These are phyloP conservation scores for Kwoniella shivajii DNA, from an alignment of 1,284 basidiomycete species.

Conservation along the genomic window DNA sequence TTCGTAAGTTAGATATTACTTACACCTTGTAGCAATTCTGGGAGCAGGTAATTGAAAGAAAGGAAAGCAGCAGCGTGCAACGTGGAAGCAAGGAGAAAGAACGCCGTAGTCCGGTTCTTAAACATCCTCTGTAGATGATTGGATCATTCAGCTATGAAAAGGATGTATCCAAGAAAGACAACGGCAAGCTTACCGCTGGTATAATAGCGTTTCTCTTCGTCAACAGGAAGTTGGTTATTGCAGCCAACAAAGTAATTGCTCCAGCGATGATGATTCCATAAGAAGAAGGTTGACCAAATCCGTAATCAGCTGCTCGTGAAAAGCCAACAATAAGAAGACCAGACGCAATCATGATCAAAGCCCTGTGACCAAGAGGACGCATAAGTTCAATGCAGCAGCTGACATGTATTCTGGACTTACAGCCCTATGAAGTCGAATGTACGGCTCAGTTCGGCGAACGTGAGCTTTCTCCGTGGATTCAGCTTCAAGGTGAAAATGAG, in stretches of 20 bases:
- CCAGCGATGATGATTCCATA: slow-evolving; percentile 76
- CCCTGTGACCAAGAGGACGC: slow-evolving; percentile 8
- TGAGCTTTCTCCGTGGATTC: slow-evolving; percentile 56
- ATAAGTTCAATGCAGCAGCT: not conserved
- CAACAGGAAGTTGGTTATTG: slow-evolving; percentile 66
- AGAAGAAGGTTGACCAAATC: slow-evolving; percentile 58
- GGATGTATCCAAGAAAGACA: not conserved
- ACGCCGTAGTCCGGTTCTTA: slow-evolving; percentile 45
- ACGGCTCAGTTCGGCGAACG: slow-evolving; percentile 27
- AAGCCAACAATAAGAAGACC: slow-evolving; percentile 78
- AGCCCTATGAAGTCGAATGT: slow-evolving; percentile 52
- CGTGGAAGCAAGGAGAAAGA: slow-evolving; percentile 41
- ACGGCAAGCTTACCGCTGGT: slow-evolving; percentile 31
- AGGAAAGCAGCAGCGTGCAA: slow-evolving; percentile 41
- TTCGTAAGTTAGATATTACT: not conserved
- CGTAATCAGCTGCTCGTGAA: slow-evolving; percentile 54
- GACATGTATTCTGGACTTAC: slow-evolving; percentile 6
- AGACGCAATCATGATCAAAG: slow-evolving; percentile 70
- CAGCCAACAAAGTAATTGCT: slow-evolving; percentile 61
- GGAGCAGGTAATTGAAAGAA: slow-evolving; percentile 38
- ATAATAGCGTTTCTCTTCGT: slow-evolving; percentile 78
- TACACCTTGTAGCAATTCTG: slow-evolving; percentile 47
- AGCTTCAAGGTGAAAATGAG: slow-evolving; percentile 81
- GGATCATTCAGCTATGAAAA: not conserved
- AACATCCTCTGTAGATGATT: slow-evolving; percentile 46